Evolutionary conservation across 1,284 basidiomycete species (phyloP), one percentile per base, ranked within the genome.

Genomic region (Sporisorium sorghi): DNA sequence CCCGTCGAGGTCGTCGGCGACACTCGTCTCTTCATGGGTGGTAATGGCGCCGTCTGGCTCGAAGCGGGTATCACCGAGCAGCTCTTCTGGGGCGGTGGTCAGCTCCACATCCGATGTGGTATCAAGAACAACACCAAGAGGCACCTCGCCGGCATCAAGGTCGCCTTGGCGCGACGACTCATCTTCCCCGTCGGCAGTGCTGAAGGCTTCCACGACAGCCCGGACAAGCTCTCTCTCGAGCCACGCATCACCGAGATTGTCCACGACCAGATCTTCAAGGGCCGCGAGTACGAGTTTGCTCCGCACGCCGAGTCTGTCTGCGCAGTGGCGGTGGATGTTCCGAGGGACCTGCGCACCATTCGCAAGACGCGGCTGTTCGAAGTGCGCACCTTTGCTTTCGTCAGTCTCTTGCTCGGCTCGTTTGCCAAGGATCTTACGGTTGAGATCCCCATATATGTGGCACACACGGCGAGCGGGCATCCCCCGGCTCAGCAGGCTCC

Each of bases 81-180:
- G 49, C 70, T 82, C 48, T 81, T 79, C 60, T 71, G 72, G 60
- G 71, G 70, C 10, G 80, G 80, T 11, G 72, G 70, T 11, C 73
- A 73, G 51, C 61, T 80, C 43, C 61, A 79, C 43, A 56, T 82
- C 14, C 58, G 77, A 8, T 66, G 72, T 30, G 77, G 79, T 9
- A 58, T 82, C 66, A 79, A 79, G 56, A 82, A 82, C 67, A 79
- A 78, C 60, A 81, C 79, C 32, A 79, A 79, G 53, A 60, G 80
- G 10, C 73, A 79, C 19, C 62, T 79, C 33, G 59, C 67, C 37
- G 80, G 80, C 19, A 72, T 82, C 58, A 79, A 78, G 33, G 73
- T 82, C 3, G 46, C 68, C 9, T 50, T 82, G 4, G 76, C 77
- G 21, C 72, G 80, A 11, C 60, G 76, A 11, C 74, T 82, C 52